These are phyloP conservation scores for Populus davidiana DNA, from an alignment of 345 rosid species.

Conservation along the genomic window DNA sequence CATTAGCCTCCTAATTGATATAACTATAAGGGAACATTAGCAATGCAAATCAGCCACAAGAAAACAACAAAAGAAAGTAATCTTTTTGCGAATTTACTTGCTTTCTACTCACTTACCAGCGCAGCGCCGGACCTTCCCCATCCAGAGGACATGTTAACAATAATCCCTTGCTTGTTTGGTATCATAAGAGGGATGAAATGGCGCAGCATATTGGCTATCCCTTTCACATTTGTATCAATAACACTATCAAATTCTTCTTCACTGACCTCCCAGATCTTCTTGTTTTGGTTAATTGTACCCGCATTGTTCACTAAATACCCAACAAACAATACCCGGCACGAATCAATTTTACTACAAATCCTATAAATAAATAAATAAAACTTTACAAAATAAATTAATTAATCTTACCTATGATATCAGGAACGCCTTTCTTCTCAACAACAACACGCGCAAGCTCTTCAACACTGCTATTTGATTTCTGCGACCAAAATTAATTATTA, in stretches of 20 bases:
- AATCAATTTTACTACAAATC: too few relatives aligned
- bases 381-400: not conserved
- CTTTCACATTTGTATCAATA: conserved; percentile 86
- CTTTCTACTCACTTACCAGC: conserved; percentile 42
- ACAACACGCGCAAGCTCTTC: conserved; percentile 68
- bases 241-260: conserved; percentile 84
- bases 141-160: conserved; percentile 91
- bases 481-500: not conserved
- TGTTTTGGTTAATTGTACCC: conserved; percentile 83
- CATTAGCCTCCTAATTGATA: too few relatives aligned
- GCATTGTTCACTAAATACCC: conserved; percentile 74
- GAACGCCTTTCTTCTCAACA: conserved; percentile 79
- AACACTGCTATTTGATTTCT: conserved; percentile 68
- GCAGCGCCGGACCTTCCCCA: conserved; percentile 99
- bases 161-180: conserved; percentile 70
- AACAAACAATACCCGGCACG: too few relatives aligned
- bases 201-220: conserved; percentile 75
- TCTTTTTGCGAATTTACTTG: too few relatives aligned
- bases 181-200: conserved; percentile 89
- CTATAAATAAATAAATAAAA: not conserved
- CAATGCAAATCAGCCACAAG: too few relatives aligned
- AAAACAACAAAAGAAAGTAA: too few relatives aligned
- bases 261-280: conserved; percentile 92
- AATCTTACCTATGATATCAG: conserved; percentile 71
- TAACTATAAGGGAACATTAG: too few relatives aligned